phyloP scores from a whole-genome alignment of 768 basidiomycete species.

The Gloeophyllum trabeum region DNA sequence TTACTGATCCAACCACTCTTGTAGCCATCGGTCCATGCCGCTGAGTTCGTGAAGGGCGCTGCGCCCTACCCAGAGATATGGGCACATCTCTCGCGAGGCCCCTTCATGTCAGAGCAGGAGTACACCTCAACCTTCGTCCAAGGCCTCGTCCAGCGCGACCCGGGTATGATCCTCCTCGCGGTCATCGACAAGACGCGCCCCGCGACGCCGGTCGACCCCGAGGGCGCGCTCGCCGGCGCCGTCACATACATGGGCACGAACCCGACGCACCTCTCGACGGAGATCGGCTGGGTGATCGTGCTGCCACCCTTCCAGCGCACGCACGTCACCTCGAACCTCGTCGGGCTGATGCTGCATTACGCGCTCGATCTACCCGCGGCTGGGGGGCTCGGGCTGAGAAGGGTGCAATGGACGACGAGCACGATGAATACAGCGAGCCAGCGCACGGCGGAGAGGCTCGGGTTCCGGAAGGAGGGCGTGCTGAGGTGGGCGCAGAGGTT shows the following conservation, averaged over 20 bases:
- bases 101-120: conserved; percentile 25
- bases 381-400: conserved; percentile 14
- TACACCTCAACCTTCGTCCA: conserved; percentile 11
- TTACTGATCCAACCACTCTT: not conserved
- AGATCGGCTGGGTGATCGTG: conserved; percentile 45
- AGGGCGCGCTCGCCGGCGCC: conserved; percentile 32
- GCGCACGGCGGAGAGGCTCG: conserved; percentile 17
- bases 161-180: not conserved
- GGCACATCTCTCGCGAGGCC: conserved; percentile 38
- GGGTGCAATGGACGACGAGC: conserved; percentile 12
- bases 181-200: too few species aligned
- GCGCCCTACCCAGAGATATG: conserved; percentile 28
- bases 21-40: conserved; percentile 34
- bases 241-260: conserved; percentile 39
- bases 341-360: conserved; percentile 35
- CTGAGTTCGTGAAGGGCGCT: conserved; percentile 24
- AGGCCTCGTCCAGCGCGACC: not conserved
- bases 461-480: conserved; percentile 18
- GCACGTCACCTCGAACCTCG: conserved; percentile 45
- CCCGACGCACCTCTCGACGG: conserved; percentile 28
- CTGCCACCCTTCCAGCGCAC: conserved; percentile 51
- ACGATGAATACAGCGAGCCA: conserved; percentile 16
- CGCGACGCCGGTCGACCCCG: too few species aligned
- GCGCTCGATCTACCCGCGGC: conserved; percentile 23
- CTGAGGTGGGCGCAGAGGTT: conserved; percentile 14